Percentiles rank a stretch among this genome's conserved stretches.
Conservation (phyloP, 352 stramenopile species). For the Phytophthora agathidicida region DNA sequence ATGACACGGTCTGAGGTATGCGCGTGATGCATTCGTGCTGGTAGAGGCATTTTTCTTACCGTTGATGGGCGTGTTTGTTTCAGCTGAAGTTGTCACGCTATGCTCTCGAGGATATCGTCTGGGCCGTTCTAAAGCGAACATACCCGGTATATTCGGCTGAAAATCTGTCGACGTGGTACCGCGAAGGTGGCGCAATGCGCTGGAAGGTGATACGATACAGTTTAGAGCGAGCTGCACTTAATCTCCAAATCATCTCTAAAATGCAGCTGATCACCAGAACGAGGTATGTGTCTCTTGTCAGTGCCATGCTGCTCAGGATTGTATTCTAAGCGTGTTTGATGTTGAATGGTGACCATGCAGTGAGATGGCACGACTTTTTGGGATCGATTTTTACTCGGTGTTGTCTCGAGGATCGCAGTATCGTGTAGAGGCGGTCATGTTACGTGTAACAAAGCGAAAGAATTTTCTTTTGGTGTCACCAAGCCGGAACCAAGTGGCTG, state of each 20-base stretch:
- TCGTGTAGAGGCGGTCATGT: conserved; percentile 93
- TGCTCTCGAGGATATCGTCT: conserved; percentile 79
- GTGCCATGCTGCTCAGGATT: not conserved
- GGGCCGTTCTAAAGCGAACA: conserved; percentile 64
- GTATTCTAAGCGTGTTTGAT: not conserved
- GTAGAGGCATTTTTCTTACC: not conserved
- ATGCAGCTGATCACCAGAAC: conserved; percentile 89
- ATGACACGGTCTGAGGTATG: conserved; percentile 85
- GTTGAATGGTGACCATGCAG: conserved; percentile 27
- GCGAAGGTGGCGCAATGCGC: conserved; percentile 34
- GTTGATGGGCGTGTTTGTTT: not conserved
- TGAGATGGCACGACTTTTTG: conserved; percentile 94
- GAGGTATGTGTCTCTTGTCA: conserved; percentile 41
- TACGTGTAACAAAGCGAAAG: conserved; percentile 89
- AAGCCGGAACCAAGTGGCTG: conserved; percentile 81
- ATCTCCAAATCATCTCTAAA: conserved; percentile 79
- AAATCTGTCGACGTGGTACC: conserved; percentile 69
- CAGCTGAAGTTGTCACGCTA: conserved; percentile 88
- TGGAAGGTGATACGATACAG: conserved; percentile 70
- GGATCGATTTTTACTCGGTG: conserved; percentile 95
- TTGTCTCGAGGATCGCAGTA: conserved; percentile 94
- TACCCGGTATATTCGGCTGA: conserved; percentile 66
- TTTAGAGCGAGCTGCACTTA: conserved; percentile 50
- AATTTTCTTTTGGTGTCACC: conserved; percentile 90
- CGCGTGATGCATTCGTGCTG: not conserved